Evolutionary conservation across 2,329 filamentous ascomycete genomes (phyloP).

Genomic region (Hortaea werneckii): DNA sequence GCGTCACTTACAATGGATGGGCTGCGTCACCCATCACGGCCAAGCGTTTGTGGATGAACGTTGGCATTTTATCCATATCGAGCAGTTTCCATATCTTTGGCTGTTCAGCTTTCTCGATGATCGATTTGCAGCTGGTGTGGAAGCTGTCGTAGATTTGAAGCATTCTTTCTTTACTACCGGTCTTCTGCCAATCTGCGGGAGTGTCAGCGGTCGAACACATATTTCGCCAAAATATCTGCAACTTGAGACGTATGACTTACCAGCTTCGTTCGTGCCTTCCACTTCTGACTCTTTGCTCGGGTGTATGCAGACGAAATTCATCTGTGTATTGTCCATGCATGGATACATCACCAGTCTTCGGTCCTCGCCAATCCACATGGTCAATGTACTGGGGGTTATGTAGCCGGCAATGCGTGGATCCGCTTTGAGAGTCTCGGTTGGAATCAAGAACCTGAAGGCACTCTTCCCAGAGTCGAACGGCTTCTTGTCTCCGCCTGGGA

Average conservation of each 20-base stretch:
- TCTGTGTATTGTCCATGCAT: conserved; percentile 34
- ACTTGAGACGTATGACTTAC: not conserved
- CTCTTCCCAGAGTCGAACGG: conserved; percentile 39
- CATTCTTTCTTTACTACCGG: conserved; percentile 28
- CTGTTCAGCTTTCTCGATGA: conserved; percentile 30
- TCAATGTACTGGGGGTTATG: conserved; percentile 25
- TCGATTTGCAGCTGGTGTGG: conserved; percentile 24
- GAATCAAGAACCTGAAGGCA: conserved; percentile 48
- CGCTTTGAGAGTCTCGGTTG: conserved; percentile 32
- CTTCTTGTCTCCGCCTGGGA: conserved; percentile 14
- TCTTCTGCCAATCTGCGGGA: conserved; percentile 24
- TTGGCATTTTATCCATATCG: conserved; percentile 51
- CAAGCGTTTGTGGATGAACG: conserved; percentile 45
- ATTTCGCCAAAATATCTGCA: no score
- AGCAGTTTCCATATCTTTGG: conserved; percentile 45
- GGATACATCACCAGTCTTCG: conserved; percentile 40
- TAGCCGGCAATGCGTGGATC: conserved; percentile 36
- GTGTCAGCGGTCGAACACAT: no score
- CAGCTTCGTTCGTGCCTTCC: conserved; percentile 6
- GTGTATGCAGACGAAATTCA: conserved; percentile 39
- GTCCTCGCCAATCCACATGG: conserved; percentile 36
- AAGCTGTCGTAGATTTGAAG: conserved; percentile 32
- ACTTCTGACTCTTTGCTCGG: conserved; percentile 23
- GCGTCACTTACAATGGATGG: conserved; percentile 45
- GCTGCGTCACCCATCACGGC: conserved; percentile 57